Base-by-base conservation (phyloP, 176 grass and related monocot genomes). In the Avena sativa region DNA sequence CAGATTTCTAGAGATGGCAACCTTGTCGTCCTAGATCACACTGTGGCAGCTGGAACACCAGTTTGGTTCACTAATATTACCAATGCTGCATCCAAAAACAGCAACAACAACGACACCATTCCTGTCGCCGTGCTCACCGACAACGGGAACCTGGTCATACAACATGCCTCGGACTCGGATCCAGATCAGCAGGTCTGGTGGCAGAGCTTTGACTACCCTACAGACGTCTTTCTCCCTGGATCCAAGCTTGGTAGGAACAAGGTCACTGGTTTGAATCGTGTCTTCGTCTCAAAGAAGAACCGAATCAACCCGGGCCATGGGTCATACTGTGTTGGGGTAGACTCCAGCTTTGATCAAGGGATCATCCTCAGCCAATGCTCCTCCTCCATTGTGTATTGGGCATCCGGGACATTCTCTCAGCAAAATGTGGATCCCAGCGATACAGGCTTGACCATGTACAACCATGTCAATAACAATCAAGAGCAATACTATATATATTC, bases 181-280 rank as follows among this genome's bases (percentile, higher is more conserved):
- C 71, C 71, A 43, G 67, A 59, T 6, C 47, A 84, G 61, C 61
- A 58, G 55, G 28, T 86, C n/a, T 52, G 69, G 82, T 92, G 90
- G 90, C 59, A 92, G 81, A 92, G 90, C 85, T 92, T 92, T 71
- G 71, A 89, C 32, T 63, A 87, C 62, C 90, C 83, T 12, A 74
- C 83, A 16, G 79, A 92, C 55, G 79, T 83, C 11, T 64, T 81
- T 28, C 59, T 89, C 15, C 68, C 83, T 2, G 87, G 65, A 8
- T 71, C 61, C 21, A 89, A 82, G 72, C 38, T 91, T 21, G 89
- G 89, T 34, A 26, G 86, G 66, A 84, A 84, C 72, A 81, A 86
- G 32, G 66, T 69, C 14, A 86, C 64, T 6, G 63, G 72, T 0
- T 44, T 83, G 63, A 86, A 92, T 30, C 79, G 81, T 14, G 38